These are phyloP conservation scores for Colletotrichum acutatum DNA, from an alignment of 2,329 filamentous ascomycete genomes.

Conservation along the genomic window DNA sequence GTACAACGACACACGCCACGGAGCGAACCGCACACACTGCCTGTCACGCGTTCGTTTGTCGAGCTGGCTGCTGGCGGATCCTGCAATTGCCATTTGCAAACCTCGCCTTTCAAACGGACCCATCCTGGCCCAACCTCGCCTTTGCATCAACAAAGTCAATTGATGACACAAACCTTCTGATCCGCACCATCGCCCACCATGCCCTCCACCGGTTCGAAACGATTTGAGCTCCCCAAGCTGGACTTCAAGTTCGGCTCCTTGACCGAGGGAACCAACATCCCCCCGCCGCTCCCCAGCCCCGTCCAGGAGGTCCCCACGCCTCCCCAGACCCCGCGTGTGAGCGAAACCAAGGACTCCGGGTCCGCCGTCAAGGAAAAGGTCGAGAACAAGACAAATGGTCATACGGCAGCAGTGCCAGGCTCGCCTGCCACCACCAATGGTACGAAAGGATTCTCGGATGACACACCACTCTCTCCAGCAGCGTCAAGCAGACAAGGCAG, in stretches of 20 bases:
- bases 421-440: conserved; percentile 45
- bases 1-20: conserved; percentile 33
- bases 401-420: conserved; percentile 33
- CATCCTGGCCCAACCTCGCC: conserved; percentile 16
- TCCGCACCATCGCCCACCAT: conserved; percentile 14
- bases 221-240: conserved; percentile 68
- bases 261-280: conserved; percentile 71
- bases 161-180: conserved; percentile 24
- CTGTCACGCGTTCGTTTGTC: conserved; percentile 33
- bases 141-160: conserved; percentile 24
- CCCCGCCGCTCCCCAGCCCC: conserved; percentile 67
- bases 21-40: conserved; percentile 30
- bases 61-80: conserved; percentile 25
- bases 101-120: conserved; percentile 15
- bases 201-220: conserved; percentile 39
- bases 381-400: conserved; percentile 38
- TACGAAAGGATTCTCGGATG: conserved; percentile 62
- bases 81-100: conserved; percentile 23
- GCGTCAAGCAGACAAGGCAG: conserved; percentile 64
- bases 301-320: conserved; percentile 59
- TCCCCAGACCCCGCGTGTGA: conserved; percentile 47
- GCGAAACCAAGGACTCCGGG: conserved; percentile 41
- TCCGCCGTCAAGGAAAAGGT: conserved; percentile 35
- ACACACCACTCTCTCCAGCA: conserved; percentile 63
- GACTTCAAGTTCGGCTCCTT: conserved; percentile 69